Base-by-base conservation (phyloP, 2,329 filamentous ascomycete genomes). In the Fusarium duplospermum region DNA sequence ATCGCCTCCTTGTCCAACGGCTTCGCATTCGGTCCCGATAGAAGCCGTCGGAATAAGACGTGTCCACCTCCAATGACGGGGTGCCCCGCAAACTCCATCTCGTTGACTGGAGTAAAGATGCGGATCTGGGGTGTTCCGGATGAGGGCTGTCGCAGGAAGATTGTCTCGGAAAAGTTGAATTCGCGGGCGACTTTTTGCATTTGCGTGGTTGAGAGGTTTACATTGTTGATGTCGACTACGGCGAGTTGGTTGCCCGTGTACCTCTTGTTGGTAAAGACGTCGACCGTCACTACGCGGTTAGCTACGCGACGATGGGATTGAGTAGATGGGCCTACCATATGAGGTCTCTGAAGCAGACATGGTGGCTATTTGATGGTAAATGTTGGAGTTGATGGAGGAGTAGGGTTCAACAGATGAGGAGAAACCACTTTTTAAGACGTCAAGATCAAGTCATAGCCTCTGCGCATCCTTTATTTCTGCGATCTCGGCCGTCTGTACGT, bases 51-150 rank as follows among this genome's bases (percentile, higher is more conserved):
- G 40, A 72, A 72, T n/a, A 72, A 24, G 20, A 45, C 67, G 58
- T 72, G 67, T 4, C 70, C 70, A 38, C 67, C 64, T 9, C 70
- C 70, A 52, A 72, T 67, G 42, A 72, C 57, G 4, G 70, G 70
- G 24, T 72, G 70, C 3, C 70, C 70, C 9, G 70, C 70, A 62
- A 72, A 72, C 24, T 70, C 67, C 70, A 72, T 72, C 40, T 72
- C 70, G 29, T 72, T 72, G 38, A 70, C 67, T 0, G 67, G 67
- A 6, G 67, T 72, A 38, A 72, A 72, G 40, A 72, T 70, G 20
- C 42, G 42, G 50, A 70, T 70, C 11, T 31, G n/a, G 14, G 64
- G 67, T 7, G 54, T 27, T 7, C 50, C 47, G 7, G 33, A 6
- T 10, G 36, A 27, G 11, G 52, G 63, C n/a, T 52, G 40, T 1